These are phyloP conservation scores for Scytalidium lignicola DNA, from an alignment of 2,329 filamentous ascomycete species.

Conservation along the genomic window DNA sequence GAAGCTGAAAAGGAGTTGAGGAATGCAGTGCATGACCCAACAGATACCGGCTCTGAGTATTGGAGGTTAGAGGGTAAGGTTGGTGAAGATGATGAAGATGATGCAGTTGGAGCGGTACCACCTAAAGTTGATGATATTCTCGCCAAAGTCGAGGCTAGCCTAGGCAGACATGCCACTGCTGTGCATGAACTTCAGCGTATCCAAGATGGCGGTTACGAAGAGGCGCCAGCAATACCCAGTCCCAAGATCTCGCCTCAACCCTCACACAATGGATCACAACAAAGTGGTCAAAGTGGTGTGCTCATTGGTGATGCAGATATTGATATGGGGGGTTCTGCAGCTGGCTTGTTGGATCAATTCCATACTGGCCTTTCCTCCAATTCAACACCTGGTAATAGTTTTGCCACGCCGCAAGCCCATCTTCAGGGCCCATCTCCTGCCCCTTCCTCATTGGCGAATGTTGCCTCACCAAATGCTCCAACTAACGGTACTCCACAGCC, in stretches of 20 bases:
- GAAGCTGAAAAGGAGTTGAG: conserved; percentile 73
- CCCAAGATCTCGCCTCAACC: conserved; percentile 43
- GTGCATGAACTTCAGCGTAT: conserved; percentile 65
- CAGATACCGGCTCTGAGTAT: conserved; percentile 51
- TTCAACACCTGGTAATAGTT: conserved; percentile 56
- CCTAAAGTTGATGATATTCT: conserved; percentile 66
- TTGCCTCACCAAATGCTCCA: conserved; percentile 38
- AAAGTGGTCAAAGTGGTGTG: conserved; percentile 44
- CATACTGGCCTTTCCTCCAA: conserved; percentile 55
- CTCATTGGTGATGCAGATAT: conserved; percentile 56
- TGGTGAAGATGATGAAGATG: conserved; percentile 43
- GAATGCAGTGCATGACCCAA: conserved; percentile 51
- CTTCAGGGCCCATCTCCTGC: conserved; percentile 53
- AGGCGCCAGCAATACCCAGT: conserved; percentile 33
- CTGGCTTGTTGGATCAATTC: conserved; percentile 64
- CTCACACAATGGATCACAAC: conserved; percentile 51
- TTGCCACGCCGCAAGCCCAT: conserved; percentile 56
- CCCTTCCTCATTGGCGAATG: conserved; percentile 47
- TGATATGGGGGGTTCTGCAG: conserved; percentile 59
- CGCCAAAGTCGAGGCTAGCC: conserved; percentile 63
- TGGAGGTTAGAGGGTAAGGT: conserved; percentile 58
- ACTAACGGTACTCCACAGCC: conserved; percentile 17
- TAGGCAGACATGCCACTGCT: conserved; percentile 61
- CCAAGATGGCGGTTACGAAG: conserved; percentile 71
- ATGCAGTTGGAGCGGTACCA: conserved; percentile 25